Evolutionary conservation across 345 rosid genomes (phyloP).

Genomic region (Citrus unshiu): DNA sequence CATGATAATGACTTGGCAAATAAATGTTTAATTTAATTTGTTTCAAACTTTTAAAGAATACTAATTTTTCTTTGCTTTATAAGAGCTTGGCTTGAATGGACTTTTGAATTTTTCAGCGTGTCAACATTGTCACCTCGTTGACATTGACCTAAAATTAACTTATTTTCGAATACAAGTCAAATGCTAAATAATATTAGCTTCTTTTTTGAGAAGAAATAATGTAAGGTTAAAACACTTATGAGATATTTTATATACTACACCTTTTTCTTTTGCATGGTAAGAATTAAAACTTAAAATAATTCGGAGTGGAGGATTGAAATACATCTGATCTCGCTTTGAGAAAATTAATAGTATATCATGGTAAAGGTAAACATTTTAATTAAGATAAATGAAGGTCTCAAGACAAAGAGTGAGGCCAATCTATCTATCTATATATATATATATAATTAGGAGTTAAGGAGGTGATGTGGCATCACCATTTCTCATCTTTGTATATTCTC

Average conservation of each 20-base stretch:
- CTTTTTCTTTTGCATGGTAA: not conserved
- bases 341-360: not conserved
- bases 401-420: too few species aligned
- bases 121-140: slow-evolving; percentile 5
- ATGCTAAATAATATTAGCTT: not conserved
- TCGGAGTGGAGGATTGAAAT: too few species aligned
- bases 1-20: not conserved
- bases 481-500: too few species aligned
- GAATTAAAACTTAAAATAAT: not conserved
- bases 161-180: not conserved
- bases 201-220: not conserved
- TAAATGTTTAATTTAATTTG: not conserved
- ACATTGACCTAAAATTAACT: not conserved
- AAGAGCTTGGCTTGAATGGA: not conserved
- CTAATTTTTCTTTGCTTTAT: not conserved
- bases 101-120: not conserved
- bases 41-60: too few species aligned
- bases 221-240: not conserved
- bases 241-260: too few species aligned
- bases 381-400: too few species aligned
- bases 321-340: too few species aligned
- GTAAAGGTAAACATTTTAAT: too few species aligned
- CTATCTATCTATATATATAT: too few species aligned
- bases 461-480: too few species aligned
- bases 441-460: too few species aligned